Conservation (phyloP, 441 rosid genomes). For the Eutrema salsugineum region DNA sequence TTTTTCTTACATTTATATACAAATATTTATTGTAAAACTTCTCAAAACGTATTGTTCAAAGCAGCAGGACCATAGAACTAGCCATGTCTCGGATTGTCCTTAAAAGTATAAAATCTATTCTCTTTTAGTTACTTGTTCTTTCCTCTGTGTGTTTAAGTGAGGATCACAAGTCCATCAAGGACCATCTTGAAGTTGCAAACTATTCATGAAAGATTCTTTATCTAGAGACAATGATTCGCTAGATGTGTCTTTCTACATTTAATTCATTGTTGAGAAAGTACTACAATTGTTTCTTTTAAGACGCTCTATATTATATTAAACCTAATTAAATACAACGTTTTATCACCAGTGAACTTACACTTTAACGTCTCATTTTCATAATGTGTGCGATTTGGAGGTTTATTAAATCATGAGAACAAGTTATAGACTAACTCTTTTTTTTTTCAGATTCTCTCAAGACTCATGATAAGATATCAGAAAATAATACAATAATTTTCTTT, state of each 20-base stretch:
- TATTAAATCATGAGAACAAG: background rate
- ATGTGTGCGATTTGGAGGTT: background rate
- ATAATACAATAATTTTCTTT: background rate
- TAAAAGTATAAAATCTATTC: conserved; percentile 33
- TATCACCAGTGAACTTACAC: background rate
- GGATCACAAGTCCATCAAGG: conserved; percentile 34
- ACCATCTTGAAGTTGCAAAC: conserved; percentile 31
- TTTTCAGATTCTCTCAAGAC: background rate
- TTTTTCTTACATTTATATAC: conserved; percentile 14
- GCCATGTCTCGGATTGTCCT: conserved; percentile 33
- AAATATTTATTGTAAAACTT: conserved; percentile 30
- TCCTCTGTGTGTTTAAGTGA: conserved; percentile 36
- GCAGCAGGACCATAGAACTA: conserved; percentile 30
- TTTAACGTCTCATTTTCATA: background rate
- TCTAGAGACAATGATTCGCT: conserved; percentile 37
- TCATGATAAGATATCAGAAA: background rate
- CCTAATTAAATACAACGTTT: background rate
- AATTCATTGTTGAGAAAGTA: conserved; percentile 27
- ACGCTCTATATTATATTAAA: background rate
- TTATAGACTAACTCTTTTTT: background rate
- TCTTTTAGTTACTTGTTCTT: conserved; percentile 33
- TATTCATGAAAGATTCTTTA: conserved; percentile 34
- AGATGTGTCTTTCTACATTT: conserved; percentile 35
- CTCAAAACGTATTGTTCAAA: conserved; percentile 36
- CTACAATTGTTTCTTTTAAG: conserved; percentile 15